phyloP scores from a whole-genome alignment of 2,329 filamentous ascomycete genomes.

The Dactylellina haptotyla region DNA sequence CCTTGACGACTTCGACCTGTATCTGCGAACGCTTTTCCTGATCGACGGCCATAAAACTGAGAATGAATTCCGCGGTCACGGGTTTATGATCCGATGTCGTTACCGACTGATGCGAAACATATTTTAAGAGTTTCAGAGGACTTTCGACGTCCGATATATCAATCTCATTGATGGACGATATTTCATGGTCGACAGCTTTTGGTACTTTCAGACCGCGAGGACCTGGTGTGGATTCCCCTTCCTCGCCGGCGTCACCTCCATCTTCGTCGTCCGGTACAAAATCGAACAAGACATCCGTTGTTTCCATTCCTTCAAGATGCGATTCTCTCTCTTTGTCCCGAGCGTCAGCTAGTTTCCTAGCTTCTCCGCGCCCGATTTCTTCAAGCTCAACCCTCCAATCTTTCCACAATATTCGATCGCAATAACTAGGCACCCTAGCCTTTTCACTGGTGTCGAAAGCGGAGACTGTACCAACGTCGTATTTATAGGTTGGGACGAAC shows the following conservation, averaged over 20 bases:
- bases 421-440: constrained; percentile 92
- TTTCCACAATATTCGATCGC: constrained; percentile 83
- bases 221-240: background rate
- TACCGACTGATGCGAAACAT: constrained; percentile 87
- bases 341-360: constrained; percentile 46
- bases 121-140: constrained; percentile 61
- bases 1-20: constrained; percentile 77
- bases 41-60: constrained; percentile 87
- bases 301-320: constrained; percentile 31
- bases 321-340: constrained; percentile 41
- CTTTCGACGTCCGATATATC: constrained; percentile 41
- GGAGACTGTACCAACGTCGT: constrained; percentile 91
- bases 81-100: constrained; percentile 97
- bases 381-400: constrained; percentile 57
- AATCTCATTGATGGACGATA: constrained; percentile 50
- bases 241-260: constrained; percentile 64
- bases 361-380: constrained; percentile 57
- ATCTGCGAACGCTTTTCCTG: constrained; percentile 84
- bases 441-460: constrained; percentile 97
- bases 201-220: background rate
- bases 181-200: constrained; percentile 25
- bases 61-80: constrained; percentile 79
- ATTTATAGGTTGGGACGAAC: constrained; percentile 96
- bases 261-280: constrained; percentile 63
- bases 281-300: constrained; percentile 56